Conservation (phyloP, 2,329 filamentous ascomycete genomes). For the Zymoseptoria tritici region DNA sequence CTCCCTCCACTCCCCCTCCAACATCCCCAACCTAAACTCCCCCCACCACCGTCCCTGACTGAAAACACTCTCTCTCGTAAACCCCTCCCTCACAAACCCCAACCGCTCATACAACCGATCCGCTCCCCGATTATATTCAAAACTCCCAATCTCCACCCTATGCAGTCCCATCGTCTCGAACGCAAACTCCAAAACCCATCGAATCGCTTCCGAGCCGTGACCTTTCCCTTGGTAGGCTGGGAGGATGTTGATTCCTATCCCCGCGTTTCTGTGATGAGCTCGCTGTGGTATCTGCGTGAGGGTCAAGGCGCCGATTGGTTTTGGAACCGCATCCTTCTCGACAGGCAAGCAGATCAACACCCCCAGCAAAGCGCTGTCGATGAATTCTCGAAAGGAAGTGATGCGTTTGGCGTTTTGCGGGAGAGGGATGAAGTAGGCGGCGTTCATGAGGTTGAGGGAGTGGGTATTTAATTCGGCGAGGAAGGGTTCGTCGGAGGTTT, state of each 20-base stretch:
- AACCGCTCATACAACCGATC: slow-evolving; percentile 39
- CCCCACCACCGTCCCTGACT: slow-evolving; percentile 35
- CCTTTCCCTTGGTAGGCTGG: slow-evolving; percentile 33
- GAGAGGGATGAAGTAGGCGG: not conserved
- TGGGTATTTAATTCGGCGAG: not conserved
- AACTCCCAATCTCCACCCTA: slow-evolving; percentile 36
- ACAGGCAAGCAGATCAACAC: too few species aligned
- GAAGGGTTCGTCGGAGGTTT: not conserved
- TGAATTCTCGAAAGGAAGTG: not conserved
- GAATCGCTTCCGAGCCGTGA: slow-evolving; percentile 43
- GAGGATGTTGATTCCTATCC: slow-evolving; percentile 36
- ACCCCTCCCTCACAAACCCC: slow-evolving; percentile 42
- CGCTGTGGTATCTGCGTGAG: slow-evolving; percentile 17
- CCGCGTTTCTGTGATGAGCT: slow-evolving; percentile 37
- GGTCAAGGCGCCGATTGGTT: slow-evolving; percentile 31
- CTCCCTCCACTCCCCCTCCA: slow-evolving; percentile 36
- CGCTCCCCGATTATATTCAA: slow-evolving; percentile 40
- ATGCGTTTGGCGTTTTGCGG: not conserved
- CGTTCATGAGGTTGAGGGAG: not conserved
- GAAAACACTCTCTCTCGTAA: slow-evolving; percentile 37
- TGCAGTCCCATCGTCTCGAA: slow-evolving; percentile 41
- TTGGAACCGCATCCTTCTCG: too few species aligned
- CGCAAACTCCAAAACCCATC: slow-evolving; percentile 43
- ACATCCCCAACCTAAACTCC: slow-evolving; percentile 31
- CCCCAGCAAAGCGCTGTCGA: slow-evolving; percentile 27